Evolutionary conservation across 192 early-diverging fungal species (phyloP), one percentile per base, ranked within the genome.

Genomic region (Dimargaris cristalligena): DNA sequence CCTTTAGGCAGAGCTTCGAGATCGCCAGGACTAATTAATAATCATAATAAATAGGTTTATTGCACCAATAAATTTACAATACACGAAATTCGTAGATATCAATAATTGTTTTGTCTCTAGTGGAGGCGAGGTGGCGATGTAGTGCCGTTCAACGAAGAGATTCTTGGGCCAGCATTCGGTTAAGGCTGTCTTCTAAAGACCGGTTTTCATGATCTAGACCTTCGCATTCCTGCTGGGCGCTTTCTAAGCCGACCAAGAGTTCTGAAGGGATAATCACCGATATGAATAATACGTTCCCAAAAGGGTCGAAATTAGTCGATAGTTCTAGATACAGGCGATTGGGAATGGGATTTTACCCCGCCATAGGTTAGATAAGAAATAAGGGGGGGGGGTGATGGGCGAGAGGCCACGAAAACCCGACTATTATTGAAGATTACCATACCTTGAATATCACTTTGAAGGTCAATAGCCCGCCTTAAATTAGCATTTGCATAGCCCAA

Each of bases 171-270:
- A 70, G 25, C 11, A 35, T n/a, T 26, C 34, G 10, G 44, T 65
- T 47, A 2, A 65, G 59, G 6, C 31, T 33, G 22, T 55, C 57
- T 22, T 67, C 62, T 8, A 63, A 55, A n/a, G 62, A 48, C 47
- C 54, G 50, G 44, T 58, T 62, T 44, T 62, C 51, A 16, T 34
- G 22, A 20, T 44, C 52, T 9, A 44, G 32, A 1, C 52, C 46
- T 30, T 63, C 38, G 35, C 23, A 56, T 20, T 29, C 54, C 20
- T 29, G 23, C 31, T 56, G 20, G 54, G 54, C 54, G 31, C 16
- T n/a, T 13, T 34, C 31, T 13, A 56, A 33, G n/a, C 29, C 54
- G 16, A 14, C 31, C 54, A 56, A 16, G 18, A 33, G 20, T 3
- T 56, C 54, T 56, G 18, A 22, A 41, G 38, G 38, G 6, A 41